Evolutionary conservation across 2,329 filamentous ascomycete genomes (phyloP), one percentile per base, ranked within the genome.

Genomic region (Talaromyces sp.): DNA sequence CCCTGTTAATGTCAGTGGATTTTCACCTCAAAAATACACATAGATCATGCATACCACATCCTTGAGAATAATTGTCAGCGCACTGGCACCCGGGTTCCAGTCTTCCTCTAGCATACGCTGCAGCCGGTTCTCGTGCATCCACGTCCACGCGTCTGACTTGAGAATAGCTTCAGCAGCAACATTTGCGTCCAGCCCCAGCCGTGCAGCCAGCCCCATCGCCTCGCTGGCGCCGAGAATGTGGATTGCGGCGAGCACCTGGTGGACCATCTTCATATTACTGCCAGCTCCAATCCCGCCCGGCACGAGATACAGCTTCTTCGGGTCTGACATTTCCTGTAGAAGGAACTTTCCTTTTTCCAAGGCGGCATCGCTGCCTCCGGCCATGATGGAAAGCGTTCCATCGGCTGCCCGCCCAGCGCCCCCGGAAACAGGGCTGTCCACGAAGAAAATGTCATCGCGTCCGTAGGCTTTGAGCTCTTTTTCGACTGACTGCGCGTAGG

Each of bases 301-400:
- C 7, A 87, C 83, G 21, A 86, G 76, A 69, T 85, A 87, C 5
- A 92, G 76, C 70, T 89, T 90, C 48, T 70, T 70, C 14, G 68
- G 61, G 52, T 75, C 76, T 1, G 88, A 83, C 78, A 92, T 84
- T 65, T 83, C 82, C 57, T 84, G 78, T 2, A 92, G 78, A 1
- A 91, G 73, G 54, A 79, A 81, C 24, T 79, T 79, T 0, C 81
- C 86, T 60, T 81, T 82, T 35, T 80, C 76, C 1, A 91, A 74
- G 5, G 84, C 84, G 2, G 77, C 79, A 0, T 83, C 79, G 0
- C 82, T 77, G 0, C 81, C 87, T 1, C 86, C 85, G 0, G 87
- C 87, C 83, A 92, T 90, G 69, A 92, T 91, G 7, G 87, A 89
- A 48, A 92, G 75, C 0, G 88, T 90, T 3, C 89, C 89, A 54